Base-by-base conservation (phyloP, 371 early-diverging fungal species). In the Mucor circinelloides region DNA sequence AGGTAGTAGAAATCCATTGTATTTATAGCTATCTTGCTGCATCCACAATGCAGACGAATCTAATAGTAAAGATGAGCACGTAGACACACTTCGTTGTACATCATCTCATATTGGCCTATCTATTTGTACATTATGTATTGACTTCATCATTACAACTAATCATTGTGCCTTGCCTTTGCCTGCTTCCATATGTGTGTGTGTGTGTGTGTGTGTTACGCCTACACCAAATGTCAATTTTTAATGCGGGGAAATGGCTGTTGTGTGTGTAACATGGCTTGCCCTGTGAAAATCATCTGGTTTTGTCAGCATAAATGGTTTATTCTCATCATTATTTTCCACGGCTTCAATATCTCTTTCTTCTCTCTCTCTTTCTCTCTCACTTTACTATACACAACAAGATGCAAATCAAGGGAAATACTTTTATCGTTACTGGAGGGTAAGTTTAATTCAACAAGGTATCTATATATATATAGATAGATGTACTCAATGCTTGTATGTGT, bases 341-440 rank as follows among this genome's bases (percentile, higher is more conserved):
- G 25, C 2, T 44, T n/a, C 8, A 44, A 25, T 21, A 23, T 48
- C 48, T 23, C 10, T 3, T 50, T 50, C 4, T 48, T 25, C 10
- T 48, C 8, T 48, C 9, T 48, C 21, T 48, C 9, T 25, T 50
- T 50, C 21, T 50, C 21, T 23, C 2, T n/a, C 21, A 21, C 23
- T 42, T 17, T 42, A 21, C 19, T 23, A 23, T 12, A 50, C 8
- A 50, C 21, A 50, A 50, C 50, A 64, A 30, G 44, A 80, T 77
- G 85, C 80, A 74, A 56, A 85, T 85, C 58, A 74, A 76, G 63
- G 82, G 81, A 71, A 86, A 83, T 52, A 80, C 81, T 17, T 87
- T 86, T 61, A 80, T 86, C 60, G 86, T 87, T 31, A 87, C 87
- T 46, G 87, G 87, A 56, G 87, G 87, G 85, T 73, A 83, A 76